A percentile compares a stretch with the other conserved stretches of the same genome.
Evolutionary conservation across 2,329 filamentous ascomycete species (phyloP).

Genomic region (Arthrobotrys sphaeroides): DNA sequence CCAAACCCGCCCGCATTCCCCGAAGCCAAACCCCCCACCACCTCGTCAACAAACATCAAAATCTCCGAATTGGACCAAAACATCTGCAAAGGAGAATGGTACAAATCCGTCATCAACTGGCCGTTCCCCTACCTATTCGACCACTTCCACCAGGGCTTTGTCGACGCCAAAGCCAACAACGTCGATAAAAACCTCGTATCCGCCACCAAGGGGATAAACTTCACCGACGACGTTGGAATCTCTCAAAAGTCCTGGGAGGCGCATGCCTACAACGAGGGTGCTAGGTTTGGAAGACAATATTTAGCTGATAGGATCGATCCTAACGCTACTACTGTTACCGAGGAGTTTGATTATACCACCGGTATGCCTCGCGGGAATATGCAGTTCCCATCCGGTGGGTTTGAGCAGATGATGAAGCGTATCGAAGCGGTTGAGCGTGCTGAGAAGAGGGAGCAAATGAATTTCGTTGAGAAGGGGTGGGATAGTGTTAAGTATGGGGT

Average conservation of each 20-base stretch:
- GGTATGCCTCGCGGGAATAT: no score
- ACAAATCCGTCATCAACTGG: conserved; percentile 48
- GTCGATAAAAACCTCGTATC: not conserved
- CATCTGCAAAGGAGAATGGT: conserved; percentile 52
- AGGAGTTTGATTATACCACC: conserved; percentile 21
- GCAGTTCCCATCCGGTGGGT: conserved; percentile 20
- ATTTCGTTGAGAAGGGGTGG: conserved; percentile 2
- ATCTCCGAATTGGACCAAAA: conserved; percentile 41
- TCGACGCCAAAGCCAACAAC: conserved; percentile 23
- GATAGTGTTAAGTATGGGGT: conserved; percentile 15
- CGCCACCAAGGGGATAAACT: conserved; percentile 30
- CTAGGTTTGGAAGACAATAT: conserved; percentile 31
- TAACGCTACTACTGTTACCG: not conserved
- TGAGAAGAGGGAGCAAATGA: not conserved
- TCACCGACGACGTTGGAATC: conserved; percentile 23
- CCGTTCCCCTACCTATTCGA: conserved; percentile 44
- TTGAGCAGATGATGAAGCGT: conserved; percentile 12
- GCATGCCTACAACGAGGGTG: conserved; percentile 32
- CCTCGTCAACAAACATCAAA: conserved; percentile 22
- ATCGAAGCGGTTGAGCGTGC: conserved; percentile 6
- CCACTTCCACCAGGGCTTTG: conserved; percentile 32
- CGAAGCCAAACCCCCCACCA: conserved; percentile 2
- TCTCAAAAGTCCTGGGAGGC: conserved; percentile 30
- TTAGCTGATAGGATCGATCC: conserved; percentile 21
- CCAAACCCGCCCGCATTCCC: conserved; percentile 33